Evolutionary conservation across 2,329 filamentous ascomycete species (phyloP), one percentile per base, ranked within the genome.

Genomic region (Colletotrichum theobromicola): DNA sequence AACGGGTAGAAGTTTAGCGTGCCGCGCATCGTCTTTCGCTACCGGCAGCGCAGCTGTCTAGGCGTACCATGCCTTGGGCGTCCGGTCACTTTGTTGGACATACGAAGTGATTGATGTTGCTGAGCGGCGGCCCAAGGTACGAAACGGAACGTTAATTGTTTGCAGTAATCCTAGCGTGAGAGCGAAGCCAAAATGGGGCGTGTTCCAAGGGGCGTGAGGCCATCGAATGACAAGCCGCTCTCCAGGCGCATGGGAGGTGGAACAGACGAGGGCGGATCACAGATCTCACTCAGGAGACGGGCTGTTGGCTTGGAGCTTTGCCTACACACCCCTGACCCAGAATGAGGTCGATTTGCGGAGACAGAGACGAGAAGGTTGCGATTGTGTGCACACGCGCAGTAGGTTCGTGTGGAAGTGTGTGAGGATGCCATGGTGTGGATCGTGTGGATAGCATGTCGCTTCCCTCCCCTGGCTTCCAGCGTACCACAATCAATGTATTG

Each of bases 111-210:
- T 50, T 53, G 30, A 30, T 55, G 61, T 28, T 62, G 61, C 16
- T 30, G 18, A 72, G 28, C 42, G 37, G 57, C 72, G 37, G 55
- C 57, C 50, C 57, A 67, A 75, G 67, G 72, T 67, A 74, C 72
- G 75, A 72, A 75, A 75, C 75, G 67, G 67, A 75, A 74, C 74
- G 72, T 74, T 74, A 67, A 67, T 76, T 75, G 75, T 75, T 76
- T 75, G 75, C 75, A 72, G 63, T 35, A 62, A 63, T 74, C 72
- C 72, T 62, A 42, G 61, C 34, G 46, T 8, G 21, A 32, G 53
- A 50, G 46, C 9, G 35, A 32, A 57, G 68, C 35, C 34, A 26
- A 37, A n/a, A 26, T 42, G 15, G 67, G 67, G 68, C 34, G 72
- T 50, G 34, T 63, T 18, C 15, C 34, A 58, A 18, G 55, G 30